These are phyloP conservation scores for Fennellomyces sp. DNA, from an alignment of 371 early-diverging fungal genomes.

Conservation along the genomic window DNA sequence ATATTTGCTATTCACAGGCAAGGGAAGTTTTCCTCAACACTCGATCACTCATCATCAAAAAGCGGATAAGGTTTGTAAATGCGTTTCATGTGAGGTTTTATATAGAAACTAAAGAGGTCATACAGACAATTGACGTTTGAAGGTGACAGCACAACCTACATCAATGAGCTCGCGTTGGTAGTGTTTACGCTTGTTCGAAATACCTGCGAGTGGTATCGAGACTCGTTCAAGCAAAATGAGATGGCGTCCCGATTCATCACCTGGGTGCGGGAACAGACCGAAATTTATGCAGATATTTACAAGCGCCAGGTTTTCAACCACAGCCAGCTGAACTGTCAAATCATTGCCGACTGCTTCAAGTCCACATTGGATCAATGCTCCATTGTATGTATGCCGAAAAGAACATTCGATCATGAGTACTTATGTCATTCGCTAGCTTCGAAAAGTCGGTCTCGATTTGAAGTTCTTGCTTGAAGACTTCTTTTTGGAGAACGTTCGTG, in stretches of 20 bases:
- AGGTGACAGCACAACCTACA: slow-evolving; percentile 84
- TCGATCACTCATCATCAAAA: slow-evolving; percentile 77
- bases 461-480: slow-evolving; percentile 84
- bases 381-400: slow-evolving; percentile 50
- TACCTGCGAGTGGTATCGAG: slow-evolving; percentile 94
- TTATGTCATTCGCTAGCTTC: slow-evolving; percentile 41
- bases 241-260: slow-evolving; percentile 92
- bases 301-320: slow-evolving; percentile 86
- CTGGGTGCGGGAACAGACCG: slow-evolving; percentile 89
- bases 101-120: no score
- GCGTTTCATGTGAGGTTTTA: neutral
- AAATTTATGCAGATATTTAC: slow-evolving; percentile 83
- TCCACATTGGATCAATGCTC: slow-evolving; percentile 75
- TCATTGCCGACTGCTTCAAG: slow-evolving; percentile 84
- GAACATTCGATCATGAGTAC: neutral
- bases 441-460: slow-evolving; percentile 81
- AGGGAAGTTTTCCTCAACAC: slow-evolving; percentile 78
- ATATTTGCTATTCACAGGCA: slow-evolving; percentile 46
- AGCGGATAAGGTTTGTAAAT: slow-evolving; percentile 68
- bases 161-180: slow-evolving; percentile 84
- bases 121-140: slow-evolving; percentile 81
- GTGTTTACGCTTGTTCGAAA: slow-evolving; percentile 89
- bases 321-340: slow-evolving; percentile 72
- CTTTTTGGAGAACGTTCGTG: slow-evolving; percentile 72
- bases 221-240: slow-evolving; percentile 82